Conservation (phyloP, 169 alveolate genomes). For the Condylostoma magnum region DNA sequence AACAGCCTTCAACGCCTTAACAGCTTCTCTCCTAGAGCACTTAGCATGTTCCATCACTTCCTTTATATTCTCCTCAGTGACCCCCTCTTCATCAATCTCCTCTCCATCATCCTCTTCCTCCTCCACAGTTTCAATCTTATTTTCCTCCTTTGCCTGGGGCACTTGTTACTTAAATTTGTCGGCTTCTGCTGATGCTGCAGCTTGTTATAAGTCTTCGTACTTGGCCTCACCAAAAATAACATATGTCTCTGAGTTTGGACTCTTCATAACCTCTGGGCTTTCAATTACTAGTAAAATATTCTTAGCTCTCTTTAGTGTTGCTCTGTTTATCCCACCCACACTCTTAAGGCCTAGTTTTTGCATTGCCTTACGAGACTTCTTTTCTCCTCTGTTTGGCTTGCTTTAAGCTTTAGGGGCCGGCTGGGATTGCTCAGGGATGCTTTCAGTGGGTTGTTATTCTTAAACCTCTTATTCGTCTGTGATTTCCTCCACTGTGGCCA, state of each 20-base stretch:
- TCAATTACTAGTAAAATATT: conserved; percentile 87
- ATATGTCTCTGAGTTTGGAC: conserved; percentile 91
- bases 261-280: conserved; percentile 93
- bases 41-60: conserved; percentile 89
- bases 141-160: conserved; percentile 19
- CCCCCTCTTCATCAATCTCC: conserved; percentile 73
- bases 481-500: too few species aligned
- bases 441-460: too few species aligned
- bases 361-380: conserved; percentile 93
- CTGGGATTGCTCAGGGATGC: too few species aligned
- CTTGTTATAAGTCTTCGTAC: conserved; percentile 86
- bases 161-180: conserved; percentile 40
- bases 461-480: too few species aligned
- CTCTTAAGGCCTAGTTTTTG: conserved; percentile 91
- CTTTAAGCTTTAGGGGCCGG: too few species aligned
- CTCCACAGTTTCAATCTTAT: conserved; percentile 23
- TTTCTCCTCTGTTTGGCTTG: conserved; percentile 90
- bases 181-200: conserved; percentile 67
- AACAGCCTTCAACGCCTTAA: conserved; percentile 79
- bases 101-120: conserved; percentile 59
- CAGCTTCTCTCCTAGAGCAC: conserved; percentile 87
- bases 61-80: conserved; percentile 78
- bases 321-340: conserved; percentile 89
- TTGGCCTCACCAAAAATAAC: conserved; percentile 96
- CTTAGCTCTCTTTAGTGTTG: conserved; percentile 88